Conservation (phyloP, 2,329 filamentous ascomycete species). For the Rutstroemia sp. region DNA sequence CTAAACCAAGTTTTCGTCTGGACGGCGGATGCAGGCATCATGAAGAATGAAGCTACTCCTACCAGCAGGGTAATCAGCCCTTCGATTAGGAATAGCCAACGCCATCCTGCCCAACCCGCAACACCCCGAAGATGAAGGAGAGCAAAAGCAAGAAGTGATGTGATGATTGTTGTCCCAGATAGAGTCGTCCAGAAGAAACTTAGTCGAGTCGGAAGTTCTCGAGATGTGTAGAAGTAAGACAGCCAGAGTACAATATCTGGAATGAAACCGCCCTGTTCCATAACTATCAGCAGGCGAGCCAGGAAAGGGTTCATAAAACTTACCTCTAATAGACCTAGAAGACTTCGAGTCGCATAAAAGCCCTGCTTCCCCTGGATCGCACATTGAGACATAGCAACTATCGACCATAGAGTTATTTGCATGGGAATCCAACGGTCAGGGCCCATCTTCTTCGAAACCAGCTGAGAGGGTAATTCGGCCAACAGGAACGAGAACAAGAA, state of each 20-base stretch:
- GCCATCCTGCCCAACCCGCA: conserved; percentile 46
- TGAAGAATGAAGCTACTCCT: conserved; percentile 46
- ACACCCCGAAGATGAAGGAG: conserved; percentile 44
- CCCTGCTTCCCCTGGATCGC: conserved; percentile 36
- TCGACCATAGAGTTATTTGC: conserved; percentile 43
- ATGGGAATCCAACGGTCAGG: conserved; percentile 45
- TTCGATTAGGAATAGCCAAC: conserved; percentile 50
- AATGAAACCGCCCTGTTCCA: conserved; percentile 49
- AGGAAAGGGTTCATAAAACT: conserved; percentile 20
- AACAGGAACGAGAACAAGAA: conserved; percentile 36
- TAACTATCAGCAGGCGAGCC: not conserved
- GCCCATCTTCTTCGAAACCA: conserved; percentile 40
- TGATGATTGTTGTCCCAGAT: conserved; percentile 26
- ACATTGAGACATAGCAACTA: conserved; percentile 40
- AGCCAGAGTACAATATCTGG: conserved; percentile 60
- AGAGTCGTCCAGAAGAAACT: conserved; percentile 66
- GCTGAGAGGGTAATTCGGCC: conserved; percentile 42
- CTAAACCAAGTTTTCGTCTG: conserved; percentile 48
- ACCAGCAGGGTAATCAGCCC: conserved; percentile 47
- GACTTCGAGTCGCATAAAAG: conserved; percentile 36
- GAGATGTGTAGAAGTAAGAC: conserved; percentile 68
- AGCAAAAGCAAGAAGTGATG: conserved; percentile 51
- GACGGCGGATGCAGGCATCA: conserved; percentile 53
- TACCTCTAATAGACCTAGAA: conserved; percentile 26
- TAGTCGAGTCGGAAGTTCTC: conserved; percentile 60